Evolutionary conservation across 2,329 filamentous ascomycete genomes (phyloP).

Genomic region (Eutypa lata): DNA sequence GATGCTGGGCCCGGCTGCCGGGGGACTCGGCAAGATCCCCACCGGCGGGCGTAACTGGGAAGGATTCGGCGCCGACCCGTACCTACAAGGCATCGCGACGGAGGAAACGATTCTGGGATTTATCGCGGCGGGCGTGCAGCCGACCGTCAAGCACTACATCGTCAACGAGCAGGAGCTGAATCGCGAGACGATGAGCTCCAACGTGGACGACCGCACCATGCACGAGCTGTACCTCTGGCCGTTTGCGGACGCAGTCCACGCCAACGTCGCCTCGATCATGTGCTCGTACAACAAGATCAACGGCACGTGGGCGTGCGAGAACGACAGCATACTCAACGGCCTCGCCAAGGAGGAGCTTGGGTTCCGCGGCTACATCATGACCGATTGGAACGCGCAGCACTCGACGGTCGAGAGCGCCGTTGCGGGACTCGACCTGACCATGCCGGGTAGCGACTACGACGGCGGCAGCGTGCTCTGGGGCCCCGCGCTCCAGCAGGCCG

Average conservation of each 20-base stretch:
- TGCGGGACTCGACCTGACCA: constrained; percentile 75
- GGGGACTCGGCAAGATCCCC: constrained; percentile 70
- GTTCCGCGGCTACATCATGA: constrained; percentile 61
- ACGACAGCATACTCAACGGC: constrained; percentile 56
- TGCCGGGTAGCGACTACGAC: constrained; percentile 67
- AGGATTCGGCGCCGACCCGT: constrained; percentile 76
- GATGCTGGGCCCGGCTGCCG: constrained; percentile 71
- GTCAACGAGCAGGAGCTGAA: constrained; percentile 67
- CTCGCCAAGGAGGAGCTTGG: constrained; percentile 69
- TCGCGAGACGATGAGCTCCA: constrained; percentile 51
- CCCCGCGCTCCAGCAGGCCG: constrained; percentile 46
- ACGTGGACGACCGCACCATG: constrained; percentile 61
- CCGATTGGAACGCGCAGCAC: constrained; percentile 76
- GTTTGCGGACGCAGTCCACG: constrained; percentile 65
- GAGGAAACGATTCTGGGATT: constrained; percentile 59
- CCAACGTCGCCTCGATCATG: constrained; percentile 66
- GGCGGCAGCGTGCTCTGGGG: constrained; percentile 55
- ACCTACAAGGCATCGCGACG: constrained; percentile 63
- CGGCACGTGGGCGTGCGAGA: constrained; percentile 65
- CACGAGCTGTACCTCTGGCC: constrained; percentile 69
- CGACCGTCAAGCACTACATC: constrained; percentile 59
- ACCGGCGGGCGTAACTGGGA: constrained; percentile 80
- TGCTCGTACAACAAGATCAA: constrained; percentile 73
- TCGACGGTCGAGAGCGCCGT: constrained; percentile 63
- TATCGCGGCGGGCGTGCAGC: constrained; percentile 49